These are phyloP conservation scores for Ramularia endophylla DNA, from an alignment of 2,329 filamentous ascomycete species.

Conservation along the genomic window DNA sequence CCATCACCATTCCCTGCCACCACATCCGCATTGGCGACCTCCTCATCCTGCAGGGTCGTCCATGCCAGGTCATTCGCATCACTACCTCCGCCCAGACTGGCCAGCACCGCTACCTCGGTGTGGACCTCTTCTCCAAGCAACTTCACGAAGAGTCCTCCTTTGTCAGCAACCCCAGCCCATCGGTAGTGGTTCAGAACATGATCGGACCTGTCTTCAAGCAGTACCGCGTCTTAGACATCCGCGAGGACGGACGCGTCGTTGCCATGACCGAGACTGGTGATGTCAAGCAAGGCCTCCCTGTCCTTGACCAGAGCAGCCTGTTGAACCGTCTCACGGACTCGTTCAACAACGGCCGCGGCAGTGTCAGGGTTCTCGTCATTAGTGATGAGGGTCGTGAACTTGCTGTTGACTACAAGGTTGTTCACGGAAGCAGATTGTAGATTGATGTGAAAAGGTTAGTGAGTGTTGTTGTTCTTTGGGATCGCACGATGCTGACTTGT, in stretches of 20 bases:
- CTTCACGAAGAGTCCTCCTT: slow-evolving; percentile 98
- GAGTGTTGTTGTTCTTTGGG: neutral
- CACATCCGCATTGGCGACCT: slow-evolving; percentile 99
- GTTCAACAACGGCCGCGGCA: slow-evolving; percentile 88
- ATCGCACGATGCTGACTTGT: neutral
- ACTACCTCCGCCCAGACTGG: slow-evolving; percentile 95
- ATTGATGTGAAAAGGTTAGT: slow-evolving; percentile 9
- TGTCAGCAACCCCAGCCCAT: slow-evolving; percentile 93
- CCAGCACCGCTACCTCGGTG: slow-evolving; percentile 99
- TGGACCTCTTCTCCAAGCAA: slow-evolving; percentile 99
- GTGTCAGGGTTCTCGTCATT: slow-evolving; percentile 91
- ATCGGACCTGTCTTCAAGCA: slow-evolving; percentile 99
- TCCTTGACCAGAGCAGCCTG: slow-evolving; percentile 92
- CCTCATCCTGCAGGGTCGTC: slow-evolving; percentile 96
- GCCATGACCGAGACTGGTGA: slow-evolving; percentile 99
- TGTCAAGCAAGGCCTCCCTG: slow-evolving; percentile 90
- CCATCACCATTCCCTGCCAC: slow-evolving; percentile 97
- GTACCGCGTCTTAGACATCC: slow-evolving; percentile 98
- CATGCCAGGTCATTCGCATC: slow-evolving; percentile 99
- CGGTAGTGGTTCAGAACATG: slow-evolving; percentile 99
- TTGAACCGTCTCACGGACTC: slow-evolving; percentile 72
- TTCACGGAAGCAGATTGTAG: slow-evolving; percentile 69
- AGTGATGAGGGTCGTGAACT: slow-evolving; percentile 89
- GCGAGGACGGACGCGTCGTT: slow-evolving; percentile 73
- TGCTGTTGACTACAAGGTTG: slow-evolving; percentile 97